These are phyloP conservation scores for Phytophthora kernoviae DNA, from an alignment of 352 stramenopile genomes.

Conservation along the genomic window DNA sequence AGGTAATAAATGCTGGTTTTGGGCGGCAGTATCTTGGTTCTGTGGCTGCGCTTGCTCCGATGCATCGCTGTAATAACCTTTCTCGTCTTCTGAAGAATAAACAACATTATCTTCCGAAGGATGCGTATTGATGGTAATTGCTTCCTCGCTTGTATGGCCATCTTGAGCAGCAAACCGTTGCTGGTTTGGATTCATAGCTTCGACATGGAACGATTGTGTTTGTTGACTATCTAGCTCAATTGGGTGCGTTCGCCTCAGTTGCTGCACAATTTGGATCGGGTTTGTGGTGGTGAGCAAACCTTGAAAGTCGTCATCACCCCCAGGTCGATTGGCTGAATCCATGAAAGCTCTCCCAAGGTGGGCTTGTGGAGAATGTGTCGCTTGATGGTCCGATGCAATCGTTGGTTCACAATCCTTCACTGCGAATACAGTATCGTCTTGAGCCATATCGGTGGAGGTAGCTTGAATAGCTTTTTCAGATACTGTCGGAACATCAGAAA, in stretches of 20 bases:
- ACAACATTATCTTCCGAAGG: not conserved
- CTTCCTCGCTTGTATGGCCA: not conserved
- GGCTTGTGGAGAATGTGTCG: slow-evolving; percentile 1
- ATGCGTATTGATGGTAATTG: not conserved
- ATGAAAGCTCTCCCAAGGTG: slow-evolving; percentile 18
- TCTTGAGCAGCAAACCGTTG: not conserved
- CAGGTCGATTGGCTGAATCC: slow-evolving; percentile 4
- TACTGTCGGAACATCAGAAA: slow-evolving; percentile 10
- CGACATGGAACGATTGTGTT: not conserved
- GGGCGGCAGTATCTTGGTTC: not conserved
- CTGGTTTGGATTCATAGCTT: not conserved
- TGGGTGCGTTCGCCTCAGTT: slow-evolving; percentile 17
- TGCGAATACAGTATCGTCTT: not conserved
- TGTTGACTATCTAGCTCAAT: slow-evolving; percentile 1
- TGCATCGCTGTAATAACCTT: too few species aligned
- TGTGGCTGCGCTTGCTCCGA: slow-evolving; percentile 3
- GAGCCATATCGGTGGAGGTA: not conserved
- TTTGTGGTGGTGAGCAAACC: slow-evolving; percentile 11
- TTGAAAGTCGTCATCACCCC: not conserved
- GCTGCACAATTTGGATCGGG: slow-evolving; percentile 29
- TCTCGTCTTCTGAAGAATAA: slow-evolving; percentile 15
- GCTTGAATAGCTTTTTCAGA: slow-evolving; percentile 39
- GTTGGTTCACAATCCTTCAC: not conserved
- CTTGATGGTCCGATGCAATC: not conserved
- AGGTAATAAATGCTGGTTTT: not conserved